Percentiles rank a stretch among this genome's conserved stretches.
phyloP scores from a whole-genome alignment of 345 rosid species.

The Eucalyptus erythrocorys region DNA sequence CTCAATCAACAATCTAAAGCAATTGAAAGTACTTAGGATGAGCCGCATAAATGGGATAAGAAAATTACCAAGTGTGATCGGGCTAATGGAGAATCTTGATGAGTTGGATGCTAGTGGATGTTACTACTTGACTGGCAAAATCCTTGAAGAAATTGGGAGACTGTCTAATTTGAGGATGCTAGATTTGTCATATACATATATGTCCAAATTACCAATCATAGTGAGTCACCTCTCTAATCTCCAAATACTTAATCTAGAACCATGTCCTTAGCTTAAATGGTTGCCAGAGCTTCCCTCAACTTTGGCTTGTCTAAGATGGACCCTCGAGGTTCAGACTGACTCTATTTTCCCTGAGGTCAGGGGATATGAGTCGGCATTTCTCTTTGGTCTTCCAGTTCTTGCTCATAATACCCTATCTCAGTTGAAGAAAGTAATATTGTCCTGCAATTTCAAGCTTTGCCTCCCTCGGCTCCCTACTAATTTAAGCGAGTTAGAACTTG shows the following conservation, averaged over 20 bases:
- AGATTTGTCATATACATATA: fast-evolving
- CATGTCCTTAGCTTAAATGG: background rate
- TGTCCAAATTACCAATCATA: fast-evolving
- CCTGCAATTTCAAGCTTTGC: too few relatives aligned
- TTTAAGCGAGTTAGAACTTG: background rate
- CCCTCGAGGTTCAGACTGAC: too few relatives aligned
- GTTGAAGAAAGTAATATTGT: too few relatives aligned
- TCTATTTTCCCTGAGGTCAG: too few relatives aligned
- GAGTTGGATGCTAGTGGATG: background rate
- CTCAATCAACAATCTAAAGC: too few relatives aligned
- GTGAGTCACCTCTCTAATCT: fast-evolving
- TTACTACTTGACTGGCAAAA: fast-evolving
- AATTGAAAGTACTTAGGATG: too few relatives aligned
- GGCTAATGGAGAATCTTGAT: too few relatives aligned
- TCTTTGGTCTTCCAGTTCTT: too few relatives aligned
- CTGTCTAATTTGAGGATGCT: background rate
- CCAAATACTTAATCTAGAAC: background rate
- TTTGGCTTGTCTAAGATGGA: background rate
- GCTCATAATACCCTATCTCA: fast-evolving
- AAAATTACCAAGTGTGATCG: too few relatives aligned
- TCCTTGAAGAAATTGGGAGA: background rate
- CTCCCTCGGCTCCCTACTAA: background rate
- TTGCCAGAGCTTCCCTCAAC: background rate
- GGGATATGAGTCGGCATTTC: too few relatives aligned
- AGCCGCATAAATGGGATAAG: too few relatives aligned